Percentiles rank a stretch among this genome's conserved stretches.
phyloP scores from a whole-genome alignment of 2,329 filamentous ascomycete genomes.

The Cryphonectria carpinicola region DNA sequence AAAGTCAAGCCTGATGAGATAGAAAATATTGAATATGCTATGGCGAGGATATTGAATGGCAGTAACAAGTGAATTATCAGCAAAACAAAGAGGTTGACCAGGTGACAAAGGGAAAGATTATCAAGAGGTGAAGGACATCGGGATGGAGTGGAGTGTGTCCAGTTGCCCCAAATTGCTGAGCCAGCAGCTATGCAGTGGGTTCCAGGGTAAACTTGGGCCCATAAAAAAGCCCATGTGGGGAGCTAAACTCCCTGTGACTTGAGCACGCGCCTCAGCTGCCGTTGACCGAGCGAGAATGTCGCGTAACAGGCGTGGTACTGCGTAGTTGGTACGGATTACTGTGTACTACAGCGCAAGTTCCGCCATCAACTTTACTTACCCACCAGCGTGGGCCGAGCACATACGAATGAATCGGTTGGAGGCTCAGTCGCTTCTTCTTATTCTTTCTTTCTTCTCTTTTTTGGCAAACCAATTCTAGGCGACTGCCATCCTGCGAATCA shows the following conservation, averaged over 20 bases:
- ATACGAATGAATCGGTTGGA: background rate
- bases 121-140: background rate
- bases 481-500: background rate
- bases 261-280: slow-evolving; percentile 3
- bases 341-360: background rate
- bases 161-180: background rate
- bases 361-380: background rate
- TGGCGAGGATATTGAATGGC: background rate
- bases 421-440: background rate
- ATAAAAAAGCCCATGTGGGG: slow-evolving; percentile 25
- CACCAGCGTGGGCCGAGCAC: slow-evolving; percentile 9
- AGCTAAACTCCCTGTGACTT: slow-evolving; percentile 8
- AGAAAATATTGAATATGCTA: background rate
- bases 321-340: background rate
- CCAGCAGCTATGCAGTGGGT: background rate
- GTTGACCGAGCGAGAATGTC: slow-evolving; percentile 4
- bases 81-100: background rate
- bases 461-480: background rate
- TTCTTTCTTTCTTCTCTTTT: background rate
- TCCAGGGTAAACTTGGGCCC: slow-evolving; percentile 10
- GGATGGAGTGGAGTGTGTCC: background rate
- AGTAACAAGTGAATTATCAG: background rate
- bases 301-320: background rate
- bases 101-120: background rate
- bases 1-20: background rate